Conservation (phyloP, 495 filamentous ascomycete genomes). For the Aspergillus mulundensis region DNA sequence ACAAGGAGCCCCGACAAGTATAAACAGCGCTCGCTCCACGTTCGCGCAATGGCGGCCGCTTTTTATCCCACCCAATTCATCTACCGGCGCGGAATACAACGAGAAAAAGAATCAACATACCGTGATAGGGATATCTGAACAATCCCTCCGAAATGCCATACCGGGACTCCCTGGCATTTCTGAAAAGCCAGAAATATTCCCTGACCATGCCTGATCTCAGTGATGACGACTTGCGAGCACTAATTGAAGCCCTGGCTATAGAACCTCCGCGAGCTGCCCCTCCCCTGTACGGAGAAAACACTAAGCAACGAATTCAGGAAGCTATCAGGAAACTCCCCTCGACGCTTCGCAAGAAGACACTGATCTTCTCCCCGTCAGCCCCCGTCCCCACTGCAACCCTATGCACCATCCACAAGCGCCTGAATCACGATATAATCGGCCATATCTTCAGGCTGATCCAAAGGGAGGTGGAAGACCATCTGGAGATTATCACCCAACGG, state of each 20-base stretch:
- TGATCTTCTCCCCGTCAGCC: conserved; percentile 16
- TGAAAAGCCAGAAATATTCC: conserved; percentile 13
- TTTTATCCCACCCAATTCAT: not conserved
- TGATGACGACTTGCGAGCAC: conserved; percentile 18
- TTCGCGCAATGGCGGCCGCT: not conserved
- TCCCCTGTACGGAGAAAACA: not conserved
- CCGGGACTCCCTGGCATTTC: not conserved
- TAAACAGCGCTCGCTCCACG: not conserved
- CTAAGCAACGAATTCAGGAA: not conserved
- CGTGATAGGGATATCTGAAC: not conserved
- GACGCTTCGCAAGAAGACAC: conserved; percentile 6
- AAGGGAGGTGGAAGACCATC: conserved; percentile 26
- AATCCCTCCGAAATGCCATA: not conserved
- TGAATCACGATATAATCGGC: conserved; percentile 24
- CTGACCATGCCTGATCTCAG: conserved; percentile 18
- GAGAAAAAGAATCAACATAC: not conserved
- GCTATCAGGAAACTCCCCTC: conserved; percentile 18
- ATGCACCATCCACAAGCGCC: conserved; percentile 20
- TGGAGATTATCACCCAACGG: conserved; percentile 24
- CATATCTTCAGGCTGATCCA: conserved; percentile 22
- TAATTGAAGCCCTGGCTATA: conserved; percentile 25
- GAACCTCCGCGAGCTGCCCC: conserved; percentile 8
- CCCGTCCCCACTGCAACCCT: conserved; percentile 11
- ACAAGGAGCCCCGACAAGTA: not conserved
- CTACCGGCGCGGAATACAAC: not conserved